Base-by-base conservation (phyloP, 345 rosid genomes). In the Sisymbrium irio region DNA sequence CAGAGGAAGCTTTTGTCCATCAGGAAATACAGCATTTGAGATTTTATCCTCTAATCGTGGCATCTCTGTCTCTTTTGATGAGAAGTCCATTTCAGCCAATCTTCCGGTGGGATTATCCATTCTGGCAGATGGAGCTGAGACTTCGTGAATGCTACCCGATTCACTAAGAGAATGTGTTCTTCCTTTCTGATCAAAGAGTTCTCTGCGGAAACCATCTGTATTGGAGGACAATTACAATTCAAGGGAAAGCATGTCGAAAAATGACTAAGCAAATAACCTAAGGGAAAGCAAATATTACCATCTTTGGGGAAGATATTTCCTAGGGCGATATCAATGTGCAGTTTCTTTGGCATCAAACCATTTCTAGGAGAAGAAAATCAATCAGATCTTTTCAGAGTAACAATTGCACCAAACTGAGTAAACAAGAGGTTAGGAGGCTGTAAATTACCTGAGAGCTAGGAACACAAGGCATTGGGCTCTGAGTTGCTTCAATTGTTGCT, bases 391-490 rank as follows among this genome's bases (percentile, higher is more conserved):
- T 51, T 27, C 12, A 12, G 33, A 50, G 18, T 22, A 39, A 41
- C 33, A 30, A 35, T 27, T 3, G 39, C 66, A 15, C 65, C 9
- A 22, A 44, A 67, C 53, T 50, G 57, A 64, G 33, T 55, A 72
- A 35, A 39, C 47, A 59, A 63, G 33, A 60, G 15, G 59, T 77
- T 67, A 64, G 20, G 69, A 63, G 39, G 27, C 35, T 62, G 40
- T 27, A 66, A 58, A 47, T 25, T 75, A 92, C 98, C 96, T 86
- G 80, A 92, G 89, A 36, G 98, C 96, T 78, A 92, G 73, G 80
- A 90, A 90, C 27, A 92, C 96, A 45, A 92, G 95, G 83, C 98
- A 92, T 75, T 92, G 98, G 45, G 98, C 98, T 73, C 96, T 87
- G 69, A 92, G 98, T 78, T 92, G 98, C 81, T 87, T 92, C 78